Evolutionary conservation across 176 grass and related monocot species (phyloP), one percentile per base, ranked within the genome.

Genomic region (Avena insularis): DNA sequence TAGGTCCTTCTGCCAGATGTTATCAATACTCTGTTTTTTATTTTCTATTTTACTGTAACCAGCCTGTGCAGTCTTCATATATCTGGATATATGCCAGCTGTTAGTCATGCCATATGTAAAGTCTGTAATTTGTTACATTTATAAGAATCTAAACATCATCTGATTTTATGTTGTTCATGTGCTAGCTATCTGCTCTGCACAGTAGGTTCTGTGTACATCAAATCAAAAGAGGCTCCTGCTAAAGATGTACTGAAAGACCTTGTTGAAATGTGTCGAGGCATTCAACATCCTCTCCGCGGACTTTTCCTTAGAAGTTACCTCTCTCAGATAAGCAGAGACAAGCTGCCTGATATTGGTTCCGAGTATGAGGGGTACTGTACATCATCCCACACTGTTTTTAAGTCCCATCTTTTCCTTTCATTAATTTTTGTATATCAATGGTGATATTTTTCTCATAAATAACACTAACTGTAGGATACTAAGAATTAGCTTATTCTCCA

Each of bases 281-380:
- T 99, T 86, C 97, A 99, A 65, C 92, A 96, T 91, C 92, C 97
- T 84, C 85, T 99, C 49, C 92, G 90, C 33, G 97, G 97, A 68
- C 97, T 99, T 93, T 99, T 99, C 85, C 89, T 99, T 70, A 96
- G 97, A 91, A 99, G 97, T 85, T 99, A 99, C 75, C 97, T 99
- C 45, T 99, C 90, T 84, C 94, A 96, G 75, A 92, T 96, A 83
- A 96, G 97, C 89, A 87, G 97, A 86, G 94, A 99, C 75, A 99
- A 99, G 75, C 83, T 96, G 61, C 94, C 92, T 88, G 94, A 93
- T 90, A 94, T 96, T 94, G 94, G 94, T 69, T 96, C 92, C 17
- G 94, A 96, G 80, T 99, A 96, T 31, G 94, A 94, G 94, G 94
- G 97, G 97, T 96, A 94, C 67, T 86, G 60, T 58, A 64, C 71